A percentile compares a stretch with the other conserved stretches of the same genome.
phyloP scores from a whole-genome alignment of 2,329 filamentous ascomycete genomes.

The Sporothrix luriei region DNA sequence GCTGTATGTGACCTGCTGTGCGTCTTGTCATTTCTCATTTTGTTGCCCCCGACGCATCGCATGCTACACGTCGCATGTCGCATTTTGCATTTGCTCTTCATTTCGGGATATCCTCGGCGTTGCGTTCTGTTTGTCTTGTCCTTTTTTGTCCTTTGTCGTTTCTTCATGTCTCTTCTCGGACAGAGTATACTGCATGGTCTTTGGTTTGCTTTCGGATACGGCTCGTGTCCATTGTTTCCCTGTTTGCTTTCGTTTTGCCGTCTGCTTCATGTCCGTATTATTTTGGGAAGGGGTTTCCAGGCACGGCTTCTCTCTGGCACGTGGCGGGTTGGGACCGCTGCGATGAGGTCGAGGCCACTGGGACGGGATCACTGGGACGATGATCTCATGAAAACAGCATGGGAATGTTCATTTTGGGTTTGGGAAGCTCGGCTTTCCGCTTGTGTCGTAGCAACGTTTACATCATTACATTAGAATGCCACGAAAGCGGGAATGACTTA shows the following conservation, averaged over 20 bases:
- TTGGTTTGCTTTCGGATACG: too few relatives aligned
- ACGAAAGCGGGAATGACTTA: not conserved
- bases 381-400: not conserved
- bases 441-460: not conserved
- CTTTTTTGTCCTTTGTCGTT: not conserved
- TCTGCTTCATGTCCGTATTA: not conserved
- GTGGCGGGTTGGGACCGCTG: not conserved
- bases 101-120: constrained; percentile 20
- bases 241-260: not conserved
- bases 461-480: not conserved
- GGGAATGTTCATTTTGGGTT: not conserved
- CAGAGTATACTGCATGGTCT: not conserved
- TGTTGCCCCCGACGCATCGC: not conserved
- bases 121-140: not conserved
- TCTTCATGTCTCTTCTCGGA: not conserved
- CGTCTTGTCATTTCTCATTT: not conserved
- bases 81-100: not conserved
- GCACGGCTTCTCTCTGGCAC: not conserved
- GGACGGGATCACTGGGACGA: not conserved
- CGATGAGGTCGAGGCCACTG: not conserved
- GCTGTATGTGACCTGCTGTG: not conserved
- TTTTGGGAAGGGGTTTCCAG: not conserved
- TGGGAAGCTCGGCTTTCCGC: not conserved
- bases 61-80: not conserved
- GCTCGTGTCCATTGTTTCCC: not conserved